Percentiles rank a stretch among this genome's conserved stretches.
Conservation (phyloP, 345 rosid species). For the Raphanus raphanistrum region DNA sequence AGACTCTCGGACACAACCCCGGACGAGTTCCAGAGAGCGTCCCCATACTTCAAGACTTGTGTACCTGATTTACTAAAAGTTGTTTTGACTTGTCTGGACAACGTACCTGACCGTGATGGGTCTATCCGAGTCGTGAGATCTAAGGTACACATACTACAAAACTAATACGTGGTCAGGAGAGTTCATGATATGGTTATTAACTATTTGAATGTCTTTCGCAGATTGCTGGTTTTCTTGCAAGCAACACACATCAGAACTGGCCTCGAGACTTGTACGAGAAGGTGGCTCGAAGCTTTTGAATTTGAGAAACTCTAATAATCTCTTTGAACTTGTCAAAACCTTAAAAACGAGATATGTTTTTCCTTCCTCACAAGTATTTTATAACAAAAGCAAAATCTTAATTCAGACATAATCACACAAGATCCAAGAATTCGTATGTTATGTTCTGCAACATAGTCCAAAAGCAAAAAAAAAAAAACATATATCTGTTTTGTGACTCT, state of each 20-base stretch:
- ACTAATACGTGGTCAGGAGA: not conserved
- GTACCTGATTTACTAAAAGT: constrained; percentile 76
- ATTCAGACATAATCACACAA: constrained; percentile 25
- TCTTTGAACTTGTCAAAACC: not conserved
- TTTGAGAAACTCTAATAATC: not conserved
- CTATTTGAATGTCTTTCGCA: constrained; percentile 36
- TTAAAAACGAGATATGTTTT: not conserved
- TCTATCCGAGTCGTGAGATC: constrained; percentile 78
- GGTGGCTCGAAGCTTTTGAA: constrained; percentile 72
- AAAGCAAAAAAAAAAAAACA: constrained; percentile 23
- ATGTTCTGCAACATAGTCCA: constrained; percentile 25
- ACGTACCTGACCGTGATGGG: constrained; percentile 77
- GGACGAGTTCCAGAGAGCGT: constrained; percentile 58
- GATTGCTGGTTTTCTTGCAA: constrained; percentile 77
- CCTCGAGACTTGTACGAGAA: constrained; percentile 76
- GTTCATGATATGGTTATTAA: not conserved
- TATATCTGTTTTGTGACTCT: constrained; percentile 15
- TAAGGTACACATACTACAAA: constrained; percentile 53
- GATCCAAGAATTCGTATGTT: constrained; percentile 38
- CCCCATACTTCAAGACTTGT: constrained; percentile 74
- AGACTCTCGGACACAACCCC: constrained; percentile 54
- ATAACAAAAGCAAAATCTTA: constrained; percentile 8
- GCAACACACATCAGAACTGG: constrained; percentile 70
- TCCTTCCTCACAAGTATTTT: not conserved
- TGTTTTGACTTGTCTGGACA: constrained; percentile 75